These are phyloP conservation scores for Adansonia madagascariensis DNA, from an alignment of 441 rosid genomes.

Conservation along the genomic window DNA sequence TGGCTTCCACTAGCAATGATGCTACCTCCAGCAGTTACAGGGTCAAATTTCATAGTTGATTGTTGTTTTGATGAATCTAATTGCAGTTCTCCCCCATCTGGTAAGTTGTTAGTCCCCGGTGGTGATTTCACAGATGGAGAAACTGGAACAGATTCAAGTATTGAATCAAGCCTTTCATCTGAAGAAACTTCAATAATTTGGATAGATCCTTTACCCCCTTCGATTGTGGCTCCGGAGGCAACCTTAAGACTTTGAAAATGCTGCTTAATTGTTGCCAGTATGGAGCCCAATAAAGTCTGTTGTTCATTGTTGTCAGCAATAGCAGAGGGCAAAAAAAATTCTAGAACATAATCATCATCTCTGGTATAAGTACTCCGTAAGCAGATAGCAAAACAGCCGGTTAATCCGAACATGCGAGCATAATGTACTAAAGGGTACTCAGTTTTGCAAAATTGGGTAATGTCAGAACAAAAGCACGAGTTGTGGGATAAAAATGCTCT, in stretches of 20 bases:
- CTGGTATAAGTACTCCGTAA: slow-evolving; percentile 71
- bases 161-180: slow-evolving; percentile 48
- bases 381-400: slow-evolving; percentile 78
- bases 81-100: slow-evolving; percentile 34
- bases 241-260: slow-evolving; percentile 77
- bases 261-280: slow-evolving; percentile 73
- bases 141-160: slow-evolving; percentile 48
- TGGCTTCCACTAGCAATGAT: slow-evolving; percentile 35
- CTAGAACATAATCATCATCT: slow-evolving; percentile 82
- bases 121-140: slow-evolving; percentile 39
- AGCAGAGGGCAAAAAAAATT: slow-evolving; percentile 74
- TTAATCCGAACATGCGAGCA: slow-evolving; percentile 83
- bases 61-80: slow-evolving; percentile 43
- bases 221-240: slow-evolving; percentile 65
- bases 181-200: slow-evolving; percentile 62
- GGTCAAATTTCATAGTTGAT: slow-evolving; percentile 37
- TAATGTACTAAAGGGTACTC: slow-evolving; percentile 92
- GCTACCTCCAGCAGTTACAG: slow-evolving; percentile 36
- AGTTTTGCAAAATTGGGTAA: slow-evolving; percentile 80
- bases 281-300: slow-evolving; percentile 58
- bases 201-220: slow-evolving; percentile 55
- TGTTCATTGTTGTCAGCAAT: slow-evolving; percentile 49
- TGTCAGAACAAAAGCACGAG: slow-evolving; percentile 70
- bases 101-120: slow-evolving; percentile 35
- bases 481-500: slow-evolving; percentile 74